A percentile compares a stretch with the other conserved stretches of the same genome.
Evolutionary conservation across 2,329 filamentous ascomycete genomes (phyloP).

Genomic region (Fusarium tricinctum): DNA sequence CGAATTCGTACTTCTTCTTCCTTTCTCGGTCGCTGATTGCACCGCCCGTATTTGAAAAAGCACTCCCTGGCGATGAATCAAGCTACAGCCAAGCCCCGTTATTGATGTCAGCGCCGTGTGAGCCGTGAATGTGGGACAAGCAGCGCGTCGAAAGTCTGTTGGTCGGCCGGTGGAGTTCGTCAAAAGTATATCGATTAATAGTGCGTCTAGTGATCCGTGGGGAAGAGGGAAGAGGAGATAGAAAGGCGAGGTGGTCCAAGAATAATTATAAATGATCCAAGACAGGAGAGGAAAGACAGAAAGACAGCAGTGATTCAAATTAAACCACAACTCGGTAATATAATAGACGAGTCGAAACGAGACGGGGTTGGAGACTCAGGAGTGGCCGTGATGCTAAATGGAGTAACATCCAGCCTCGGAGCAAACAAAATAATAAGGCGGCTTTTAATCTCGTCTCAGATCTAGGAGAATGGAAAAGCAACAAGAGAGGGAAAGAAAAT

Average conservation of each 20-base stretch:
- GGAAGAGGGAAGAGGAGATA: neutral
- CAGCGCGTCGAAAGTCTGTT: constrained; percentile 20
- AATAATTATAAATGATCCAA: neutral
- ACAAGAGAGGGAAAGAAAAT: constrained; percentile 3
- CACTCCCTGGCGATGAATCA: constrained; percentile 24
- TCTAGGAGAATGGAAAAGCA: constrained; percentile 19
- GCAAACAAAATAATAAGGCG: constrained; percentile 13
- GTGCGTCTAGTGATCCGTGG: neutral
- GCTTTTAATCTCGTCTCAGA: constrained; percentile 35
- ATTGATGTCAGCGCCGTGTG: constrained; percentile 39
- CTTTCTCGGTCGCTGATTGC: constrained; percentile 13
- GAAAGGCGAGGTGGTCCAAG: neutral
- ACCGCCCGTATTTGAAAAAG: constrained; percentile 7
- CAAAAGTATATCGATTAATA: constrained; percentile 19
- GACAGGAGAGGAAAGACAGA: neutral
- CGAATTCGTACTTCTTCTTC: neutral
- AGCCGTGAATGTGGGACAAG: constrained; percentile 34
- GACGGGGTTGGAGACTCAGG: constrained; percentile 24
- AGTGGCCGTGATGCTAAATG: constrained; percentile 38
- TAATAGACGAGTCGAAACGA: constrained; percentile 28
- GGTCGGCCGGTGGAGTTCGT: constrained; percentile 27
- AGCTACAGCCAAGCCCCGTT: constrained; percentile 45
- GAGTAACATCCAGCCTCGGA: constrained; percentile 22
- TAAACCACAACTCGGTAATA: constrained; percentile 21
- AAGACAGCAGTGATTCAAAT: constrained; percentile 8